Conservation (phyloP, 257 asterid genomes). For the Solanum etuberosum region DNA sequence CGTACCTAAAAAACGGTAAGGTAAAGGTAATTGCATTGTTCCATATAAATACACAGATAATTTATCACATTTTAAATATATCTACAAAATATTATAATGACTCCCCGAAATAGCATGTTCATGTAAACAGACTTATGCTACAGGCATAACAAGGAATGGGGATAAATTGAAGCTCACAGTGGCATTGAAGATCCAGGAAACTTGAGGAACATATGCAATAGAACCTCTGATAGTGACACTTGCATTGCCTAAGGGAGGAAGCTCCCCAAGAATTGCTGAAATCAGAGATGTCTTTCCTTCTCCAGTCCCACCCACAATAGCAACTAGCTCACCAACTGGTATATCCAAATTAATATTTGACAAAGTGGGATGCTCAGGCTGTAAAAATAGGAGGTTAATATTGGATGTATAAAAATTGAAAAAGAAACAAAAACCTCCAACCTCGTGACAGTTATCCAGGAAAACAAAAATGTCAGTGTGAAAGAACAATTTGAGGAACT, state of each 20-base stretch:
- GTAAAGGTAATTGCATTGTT: conserved; percentile 1
- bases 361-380: conserved; percentile 67
- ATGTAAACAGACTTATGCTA: not conserved
- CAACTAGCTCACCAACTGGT: conserved; percentile 75
- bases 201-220: conserved; percentile 87
- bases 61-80: not conserved
- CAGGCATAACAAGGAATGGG: not conserved
- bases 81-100: not conserved
- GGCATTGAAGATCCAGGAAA: conserved; percentile 92
- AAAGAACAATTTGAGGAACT: not conserved
- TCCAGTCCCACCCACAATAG: conserved; percentile 91
- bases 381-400: conserved; percentile 6
- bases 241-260: conserved; percentile 64
- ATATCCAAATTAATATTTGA: conserved; percentile 65
- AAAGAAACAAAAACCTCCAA: not conserved
- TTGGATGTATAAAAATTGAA: not conserved
- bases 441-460: not conserved
- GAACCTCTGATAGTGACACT: conserved; percentile 65
- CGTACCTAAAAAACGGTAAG: conserved; percentile 46
- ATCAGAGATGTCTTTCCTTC: conserved; percentile 89
- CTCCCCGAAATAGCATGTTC: not conserved
- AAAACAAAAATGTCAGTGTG: not conserved
- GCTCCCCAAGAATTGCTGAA: conserved; percentile 87
- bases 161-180: conserved; percentile 44
- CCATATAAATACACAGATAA: not conserved